Percentiles rank a stretch among this genome's conserved stretches.
These are phyloP conservation scores for Lentinula boryana DNA, from an alignment of 768 basidiomycete genomes.

Conservation along the genomic window DNA sequence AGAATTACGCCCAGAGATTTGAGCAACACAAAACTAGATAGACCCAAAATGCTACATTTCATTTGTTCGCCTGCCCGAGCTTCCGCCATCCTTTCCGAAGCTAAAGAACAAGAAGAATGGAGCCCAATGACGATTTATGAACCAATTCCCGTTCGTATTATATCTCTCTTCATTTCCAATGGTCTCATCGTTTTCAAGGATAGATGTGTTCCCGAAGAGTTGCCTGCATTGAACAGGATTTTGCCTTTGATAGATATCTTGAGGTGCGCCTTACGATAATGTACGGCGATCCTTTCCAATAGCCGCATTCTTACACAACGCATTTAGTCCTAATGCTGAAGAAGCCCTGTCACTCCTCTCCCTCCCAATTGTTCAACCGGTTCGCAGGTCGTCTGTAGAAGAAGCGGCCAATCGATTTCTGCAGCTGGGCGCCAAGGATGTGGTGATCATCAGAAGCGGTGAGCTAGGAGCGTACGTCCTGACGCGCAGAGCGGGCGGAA, in stretches of 20 bases:
- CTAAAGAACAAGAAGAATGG: conserved; percentile 50
- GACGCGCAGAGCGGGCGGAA: conserved; percentile 29
- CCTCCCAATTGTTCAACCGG: conserved; percentile 28
- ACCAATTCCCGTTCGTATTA: conserved; percentile 69
- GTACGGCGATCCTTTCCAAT: neutral
- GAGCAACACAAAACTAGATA: conserved; percentile 40
- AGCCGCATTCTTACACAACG: no score
- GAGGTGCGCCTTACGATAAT: conserved; percentile 38
- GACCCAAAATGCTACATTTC: conserved; percentile 64
- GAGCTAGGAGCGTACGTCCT: conserved; percentile 65
- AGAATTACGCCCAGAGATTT: conserved; percentile 71
- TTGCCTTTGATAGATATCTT: conserved; percentile 59
- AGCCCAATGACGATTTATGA: conserved; percentile 70
- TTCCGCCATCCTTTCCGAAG: conserved; percentile 57
- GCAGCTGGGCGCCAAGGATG: conserved; percentile 50
- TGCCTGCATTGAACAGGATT: conserved; percentile 57
- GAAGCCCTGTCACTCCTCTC: conserved; percentile 72
- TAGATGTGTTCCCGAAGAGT: conserved; percentile 73
- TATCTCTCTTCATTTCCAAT: neutral
- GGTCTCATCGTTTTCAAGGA: conserved; percentile 36
- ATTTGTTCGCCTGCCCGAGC: conserved; percentile 81
- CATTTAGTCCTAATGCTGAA: conserved; percentile 76
- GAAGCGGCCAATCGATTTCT: conserved; percentile 60
- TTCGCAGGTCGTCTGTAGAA: conserved; percentile 53
- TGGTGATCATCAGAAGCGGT: conserved; percentile 73